These are phyloP conservation scores for Boletus coccyginus DNA, from an alignment of 768 basidiomycete genomes.

Conservation along the genomic window DNA sequence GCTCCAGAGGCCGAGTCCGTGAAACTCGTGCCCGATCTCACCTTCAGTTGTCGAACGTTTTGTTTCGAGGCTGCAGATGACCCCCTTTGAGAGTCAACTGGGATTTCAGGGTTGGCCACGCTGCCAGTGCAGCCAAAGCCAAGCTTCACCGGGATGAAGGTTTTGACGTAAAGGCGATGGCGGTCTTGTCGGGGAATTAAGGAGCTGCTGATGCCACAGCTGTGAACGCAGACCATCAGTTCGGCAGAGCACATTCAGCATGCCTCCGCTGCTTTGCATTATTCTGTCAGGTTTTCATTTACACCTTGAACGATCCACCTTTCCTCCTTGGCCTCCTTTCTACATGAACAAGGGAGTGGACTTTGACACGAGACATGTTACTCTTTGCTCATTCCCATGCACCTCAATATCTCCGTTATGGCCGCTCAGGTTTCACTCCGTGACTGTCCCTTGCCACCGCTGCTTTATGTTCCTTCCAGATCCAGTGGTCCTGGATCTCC, in stretches of 20 bases:
- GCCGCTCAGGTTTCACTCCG: conserved; percentile 65
- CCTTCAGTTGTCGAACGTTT: conserved; percentile 55
- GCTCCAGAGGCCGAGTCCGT: conserved; percentile 68
- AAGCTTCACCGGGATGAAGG: conserved; percentile 76
- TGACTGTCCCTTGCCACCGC: conserved; percentile 79
- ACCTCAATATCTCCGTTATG: conserved; percentile 65
- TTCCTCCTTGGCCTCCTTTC: conserved; percentile 60
- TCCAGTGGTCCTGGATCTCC: conserved; percentile 32
- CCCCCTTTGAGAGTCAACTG: conserved; percentile 70
- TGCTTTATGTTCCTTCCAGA: conserved; percentile 67
- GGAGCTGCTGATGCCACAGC: conserved; percentile 33
- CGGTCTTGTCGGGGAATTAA: conserved; percentile 39
- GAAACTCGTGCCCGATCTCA: conserved; percentile 65
- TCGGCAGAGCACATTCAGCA: conserved; percentile 56
- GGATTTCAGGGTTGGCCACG: conserved; percentile 67
- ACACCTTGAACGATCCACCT: conserved; percentile 55
- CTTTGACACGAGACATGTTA: conserved; percentile 69
- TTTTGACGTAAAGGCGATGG: conserved; percentile 74
- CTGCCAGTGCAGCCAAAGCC: conserved; percentile 54
- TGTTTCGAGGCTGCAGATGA: conserved; percentile 83
- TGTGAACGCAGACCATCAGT: conserved; percentile 58
- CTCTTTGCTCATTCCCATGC: conserved; percentile 79
- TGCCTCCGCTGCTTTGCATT: conserved; percentile 70
- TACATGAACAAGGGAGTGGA: conserved; percentile 63
- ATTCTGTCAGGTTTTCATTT: conserved; percentile 59